phyloP scores from a whole-genome alignment of 78 protist species.

The Dictyostelium intermedium region DNA sequence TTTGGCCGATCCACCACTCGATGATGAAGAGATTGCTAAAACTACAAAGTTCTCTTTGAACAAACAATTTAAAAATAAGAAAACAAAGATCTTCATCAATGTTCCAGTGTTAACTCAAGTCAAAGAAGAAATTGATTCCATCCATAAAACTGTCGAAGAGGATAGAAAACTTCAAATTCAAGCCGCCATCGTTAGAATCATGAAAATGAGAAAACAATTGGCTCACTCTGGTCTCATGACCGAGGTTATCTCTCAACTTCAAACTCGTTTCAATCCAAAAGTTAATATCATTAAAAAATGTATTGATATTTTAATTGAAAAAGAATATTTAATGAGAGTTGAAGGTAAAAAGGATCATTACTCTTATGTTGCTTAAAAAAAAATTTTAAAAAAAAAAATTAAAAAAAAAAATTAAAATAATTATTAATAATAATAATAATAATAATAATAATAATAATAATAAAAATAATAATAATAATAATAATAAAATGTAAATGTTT shows the following conservation, averaged over 20 bases:
- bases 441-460: neutral
- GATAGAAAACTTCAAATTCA: slow-evolving; percentile 85
- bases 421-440: neutral
- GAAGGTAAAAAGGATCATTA: slow-evolving; percentile 86
- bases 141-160: slow-evolving; percentile 87
- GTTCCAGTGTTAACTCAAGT: slow-evolving; percentile 78
- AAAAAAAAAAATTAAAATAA: neutral
- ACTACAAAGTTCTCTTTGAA: slow-evolving; percentile 67
- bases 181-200: slow-evolving; percentile 95
- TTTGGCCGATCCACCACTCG: slow-evolving; percentile 31
- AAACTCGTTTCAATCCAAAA: slow-evolving; percentile 84
- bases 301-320: slow-evolving; percentile 91
- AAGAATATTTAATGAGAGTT: slow-evolving; percentile 85
- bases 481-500: neutral
- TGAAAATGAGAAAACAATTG: slow-evolving; percentile 92
- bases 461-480: neutral
- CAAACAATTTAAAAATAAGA: slow-evolving; percentile 79
- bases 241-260: slow-evolving; percentile 86
- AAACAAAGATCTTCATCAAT: slow-evolving; percentile 81
- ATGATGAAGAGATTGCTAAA: slow-evolving; percentile 65
- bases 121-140: slow-evolving; percentile 82
- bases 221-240: slow-evolving; percentile 83
- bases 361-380: slow-evolving; percentile 80
- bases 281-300: slow-evolving; percentile 89
- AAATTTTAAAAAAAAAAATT: neutral